phyloP scores from a whole-genome alignment of 805 yeast species.

The Vanderwaltozyma verrucispora region DNA sequence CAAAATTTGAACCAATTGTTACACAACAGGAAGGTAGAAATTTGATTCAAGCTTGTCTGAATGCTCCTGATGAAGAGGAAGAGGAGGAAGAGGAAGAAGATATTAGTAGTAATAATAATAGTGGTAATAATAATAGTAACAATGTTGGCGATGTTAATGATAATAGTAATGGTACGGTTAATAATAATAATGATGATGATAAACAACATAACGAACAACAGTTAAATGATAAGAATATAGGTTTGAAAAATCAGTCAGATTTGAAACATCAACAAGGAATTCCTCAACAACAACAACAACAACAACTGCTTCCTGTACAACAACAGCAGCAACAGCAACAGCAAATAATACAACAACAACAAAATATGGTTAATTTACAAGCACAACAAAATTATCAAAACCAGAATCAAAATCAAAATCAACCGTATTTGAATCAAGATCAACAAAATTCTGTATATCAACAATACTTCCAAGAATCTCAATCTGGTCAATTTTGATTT shows the following conservation, averaged over 20 bases:
- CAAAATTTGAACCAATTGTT: slow-evolving; percentile 92
- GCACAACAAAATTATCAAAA: slow-evolving; percentile 25
- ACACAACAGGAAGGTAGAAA: slow-evolving; percentile 95
- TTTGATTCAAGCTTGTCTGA: slow-evolving; percentile 90
- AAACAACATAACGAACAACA: too few relatives aligned
- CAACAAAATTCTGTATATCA: slow-evolving; percentile 45
- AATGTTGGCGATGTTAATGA: slow-evolving; percentile 22
- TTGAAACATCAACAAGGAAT: too few relatives aligned
- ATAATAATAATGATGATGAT: slow-evolving; percentile 25
- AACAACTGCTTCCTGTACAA: slow-evolving; percentile 15
- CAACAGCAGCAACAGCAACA: slow-evolving; percentile 5
- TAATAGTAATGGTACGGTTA: slow-evolving; percentile 2
- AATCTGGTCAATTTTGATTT: slow-evolving; percentile 42
- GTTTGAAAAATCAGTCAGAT: too few relatives aligned
- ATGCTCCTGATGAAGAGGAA: slow-evolving; percentile 83
- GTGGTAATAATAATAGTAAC: slow-evolving; percentile 22
- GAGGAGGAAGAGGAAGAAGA: slow-evolving; percentile 53
- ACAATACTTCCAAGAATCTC: slow-evolving; percentile 51
- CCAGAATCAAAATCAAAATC: slow-evolving; percentile 12
- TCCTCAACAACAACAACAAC: slow-evolving; percentile 18
- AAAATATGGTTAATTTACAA: slow-evolving; percentile 1
- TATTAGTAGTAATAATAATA: slow-evolving; percentile 22
- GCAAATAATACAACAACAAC: slow-evolving; percentile 6
- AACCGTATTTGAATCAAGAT: slow-evolving; percentile 38
- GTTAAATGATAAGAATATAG: too few relatives aligned